Conservation (phyloP, 106 monocot species). For the Apostasia shenzhenica region DNA sequence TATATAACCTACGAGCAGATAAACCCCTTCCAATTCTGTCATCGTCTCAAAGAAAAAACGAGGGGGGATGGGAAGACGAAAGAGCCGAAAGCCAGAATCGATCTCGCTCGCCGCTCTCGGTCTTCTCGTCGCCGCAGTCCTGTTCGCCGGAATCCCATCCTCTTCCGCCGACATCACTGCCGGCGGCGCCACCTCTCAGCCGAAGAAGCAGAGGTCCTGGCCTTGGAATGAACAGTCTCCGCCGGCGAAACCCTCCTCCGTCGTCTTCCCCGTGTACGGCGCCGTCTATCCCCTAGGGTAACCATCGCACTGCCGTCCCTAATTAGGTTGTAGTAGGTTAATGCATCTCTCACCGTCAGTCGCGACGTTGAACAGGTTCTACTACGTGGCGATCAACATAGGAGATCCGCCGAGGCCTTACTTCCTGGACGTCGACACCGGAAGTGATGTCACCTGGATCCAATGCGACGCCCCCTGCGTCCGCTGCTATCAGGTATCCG, state of each 20-base stretch:
- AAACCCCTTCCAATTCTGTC: too few relatives aligned
- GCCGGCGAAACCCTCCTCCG: slow-evolving; percentile 27
- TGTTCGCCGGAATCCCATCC: slow-evolving; percentile 1
- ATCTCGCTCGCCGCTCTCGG: too few relatives aligned
- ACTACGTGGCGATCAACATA: slow-evolving; percentile 50
- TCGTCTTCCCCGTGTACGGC: slow-evolving; percentile 67
- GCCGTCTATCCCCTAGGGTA: slow-evolving; percentile 91
- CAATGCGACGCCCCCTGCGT: slow-evolving; percentile 96
- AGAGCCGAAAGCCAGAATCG: too few relatives aligned
- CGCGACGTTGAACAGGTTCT: slow-evolving; percentile 22
- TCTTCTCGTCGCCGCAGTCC: slow-evolving; percentile 3
- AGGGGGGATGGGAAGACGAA: too few relatives aligned
- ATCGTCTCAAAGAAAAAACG: too few relatives aligned
- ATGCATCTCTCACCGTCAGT: background rate
- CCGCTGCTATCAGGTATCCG: slow-evolving; percentile 50
- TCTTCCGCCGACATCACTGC: slow-evolving; percentile 9
- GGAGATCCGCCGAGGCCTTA: slow-evolving; percentile 88
- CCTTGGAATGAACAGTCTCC: background rate
- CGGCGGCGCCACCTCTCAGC: background rate
- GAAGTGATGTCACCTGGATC: slow-evolving; percentile 97
- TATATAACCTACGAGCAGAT: too few relatives aligned
- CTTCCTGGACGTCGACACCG: slow-evolving; percentile 89
- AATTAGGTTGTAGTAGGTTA: background rate
- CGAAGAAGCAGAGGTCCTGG: slow-evolving; percentile 8
- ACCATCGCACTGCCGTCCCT: background rate